Evolutionary conservation across 139 green algal species (phyloP), one percentile per base, ranked within the genome.

Genomic region (Haematococcus lacustris): DNA sequence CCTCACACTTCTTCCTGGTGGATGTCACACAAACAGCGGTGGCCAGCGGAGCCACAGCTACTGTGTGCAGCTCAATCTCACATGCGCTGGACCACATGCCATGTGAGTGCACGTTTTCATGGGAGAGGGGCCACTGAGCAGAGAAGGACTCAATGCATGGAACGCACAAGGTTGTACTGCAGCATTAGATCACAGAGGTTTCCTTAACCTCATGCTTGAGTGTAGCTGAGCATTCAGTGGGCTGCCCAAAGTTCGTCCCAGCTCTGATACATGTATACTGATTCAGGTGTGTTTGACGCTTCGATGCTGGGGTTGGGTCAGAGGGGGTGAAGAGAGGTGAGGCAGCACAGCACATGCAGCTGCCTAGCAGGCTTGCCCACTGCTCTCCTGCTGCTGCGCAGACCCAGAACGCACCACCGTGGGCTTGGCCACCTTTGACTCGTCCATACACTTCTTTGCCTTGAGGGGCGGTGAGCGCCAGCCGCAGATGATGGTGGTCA

Each of bases 1-100:
- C 81, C 34, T 80, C 81, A 13, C 88, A 96, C 76, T 82, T 94
- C 63, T 97, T 97, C 80, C 64, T 96, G 13, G 89, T 97, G 38
- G 92, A 97, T 66, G 87, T 88, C 1, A 86, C 78, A 35, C 51
- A 76, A 34, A 40, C 77, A 1, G 91, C 93, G 4, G 69, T 96
- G 1, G 71, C 79, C 2, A 86, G 72, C 0, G 93, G 93, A 9
- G 87, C 79, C 37, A 88, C 86, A 3, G 76, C 82, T 5, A 85
- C 85, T 6, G 82, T 79, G 25, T 95, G 89, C 76, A 71, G 76
- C 32, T 86, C 82, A 9, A 83, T 97, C 28, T 75, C 75, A 26
- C 53, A 57, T 62, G 68, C 81, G 2, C 74, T 97, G 57, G 88
- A 94, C 47, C 80, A 82, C 3, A 51, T 96, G 40, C 88, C 87